A percentile compares a stretch with the other conserved stretches of the same genome.
Conservation (phyloP, 2,329 filamentous ascomycete species). For the Colletotrichum sp. region DNA sequence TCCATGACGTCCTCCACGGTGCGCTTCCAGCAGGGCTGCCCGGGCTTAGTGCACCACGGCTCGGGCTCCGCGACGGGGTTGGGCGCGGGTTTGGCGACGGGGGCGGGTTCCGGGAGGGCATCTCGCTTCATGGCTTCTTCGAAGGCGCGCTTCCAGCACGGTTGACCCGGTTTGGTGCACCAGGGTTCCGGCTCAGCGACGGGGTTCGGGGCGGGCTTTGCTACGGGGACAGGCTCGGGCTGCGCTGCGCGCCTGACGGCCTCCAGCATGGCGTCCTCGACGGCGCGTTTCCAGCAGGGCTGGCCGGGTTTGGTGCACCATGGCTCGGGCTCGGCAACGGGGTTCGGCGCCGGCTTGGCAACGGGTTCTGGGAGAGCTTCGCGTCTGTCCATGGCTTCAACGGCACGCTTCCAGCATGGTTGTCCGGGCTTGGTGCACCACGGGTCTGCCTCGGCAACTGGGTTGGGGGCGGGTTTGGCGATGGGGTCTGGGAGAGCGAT, state of each 20-base stretch:
- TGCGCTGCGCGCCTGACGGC: slow-evolving; percentile 10
- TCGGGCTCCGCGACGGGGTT: slow-evolving; percentile 1
- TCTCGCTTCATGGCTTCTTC: neutral
- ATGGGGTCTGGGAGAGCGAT: slow-evolving; percentile 23
- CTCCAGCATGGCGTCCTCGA: slow-evolving; percentile 19
- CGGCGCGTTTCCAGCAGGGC: slow-evolving; percentile 7
- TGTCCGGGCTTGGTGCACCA: slow-evolving; percentile 25
- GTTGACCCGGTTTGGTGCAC: slow-evolving; percentile 26
- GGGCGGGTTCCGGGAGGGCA: neutral
- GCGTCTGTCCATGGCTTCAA: neutral
- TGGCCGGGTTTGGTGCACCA: slow-evolving; percentile 28
- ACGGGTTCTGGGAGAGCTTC: neutral
- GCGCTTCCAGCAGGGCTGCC: slow-evolving; percentile 10
- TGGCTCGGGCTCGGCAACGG: slow-evolving; percentile 23
- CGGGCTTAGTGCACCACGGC: slow-evolving; percentile 29
- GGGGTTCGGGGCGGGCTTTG: neutral
- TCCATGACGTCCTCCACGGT: slow-evolving; percentile 22
- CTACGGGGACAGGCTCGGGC: slow-evolving; percentile 16
- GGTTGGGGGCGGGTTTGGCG: neutral
- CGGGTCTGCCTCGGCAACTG: slow-evolving; percentile 25
- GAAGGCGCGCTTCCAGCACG: slow-evolving; percentile 1
- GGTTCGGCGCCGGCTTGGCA: neutral
- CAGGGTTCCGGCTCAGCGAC: slow-evolving; percentile 19
- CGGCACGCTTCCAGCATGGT: slow-evolving; percentile 18
- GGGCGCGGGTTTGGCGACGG: neutral